phyloP scores from a whole-genome alignment of 306 rosid genomes.

The Glycine soja region DNA sequence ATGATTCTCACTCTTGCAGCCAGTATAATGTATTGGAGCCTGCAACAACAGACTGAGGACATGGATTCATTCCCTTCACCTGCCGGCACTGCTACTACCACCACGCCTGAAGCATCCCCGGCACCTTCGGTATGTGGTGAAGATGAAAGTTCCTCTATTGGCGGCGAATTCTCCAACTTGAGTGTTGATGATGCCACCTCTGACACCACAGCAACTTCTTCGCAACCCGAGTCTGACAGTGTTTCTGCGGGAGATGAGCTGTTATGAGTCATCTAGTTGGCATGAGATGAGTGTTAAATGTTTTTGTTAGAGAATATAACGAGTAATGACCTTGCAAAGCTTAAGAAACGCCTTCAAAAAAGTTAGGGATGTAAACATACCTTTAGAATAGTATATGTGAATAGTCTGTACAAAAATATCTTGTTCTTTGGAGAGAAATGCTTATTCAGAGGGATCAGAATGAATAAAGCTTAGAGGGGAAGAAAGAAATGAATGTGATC shows the following conservation, averaged over 20 bases:
- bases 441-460: neutral
- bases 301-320: conserved; percentile 15
- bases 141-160: conserved; percentile 75
- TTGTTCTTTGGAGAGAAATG: conserved; percentile 46
- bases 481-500: conserved; percentile 21
- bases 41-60: conserved; percentile 74
- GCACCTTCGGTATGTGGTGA: conserved; percentile 75
- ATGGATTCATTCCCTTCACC: conserved; percentile 63
- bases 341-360: conserved; percentile 2
- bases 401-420: conserved; percentile 49
- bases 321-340: conserved; percentile 22
- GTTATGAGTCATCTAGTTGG: neutral
- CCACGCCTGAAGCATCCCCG: conserved; percentile 70
- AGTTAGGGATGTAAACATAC: conserved; percentile 24
- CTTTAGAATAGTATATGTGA: conserved; percentile 47
- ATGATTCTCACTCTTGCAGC: conserved; percentile 91
- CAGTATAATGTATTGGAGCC: conserved; percentile 92
- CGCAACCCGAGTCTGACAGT: conserved; percentile 61
- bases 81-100: conserved; percentile 49
- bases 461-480: conserved; percentile 13
- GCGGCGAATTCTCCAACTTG: conserved; percentile 74
- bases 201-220: conserved; percentile 77
- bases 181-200: conserved; percentile 82
- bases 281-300: conserved; percentile 28
- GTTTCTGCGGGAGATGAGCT: conserved; percentile 46